Evolutionary conservation across 2,329 filamentous ascomycete genomes (phyloP), one percentile per base, ranked within the genome.

Genomic region (Aspergillus quadrilineatus): DNA sequence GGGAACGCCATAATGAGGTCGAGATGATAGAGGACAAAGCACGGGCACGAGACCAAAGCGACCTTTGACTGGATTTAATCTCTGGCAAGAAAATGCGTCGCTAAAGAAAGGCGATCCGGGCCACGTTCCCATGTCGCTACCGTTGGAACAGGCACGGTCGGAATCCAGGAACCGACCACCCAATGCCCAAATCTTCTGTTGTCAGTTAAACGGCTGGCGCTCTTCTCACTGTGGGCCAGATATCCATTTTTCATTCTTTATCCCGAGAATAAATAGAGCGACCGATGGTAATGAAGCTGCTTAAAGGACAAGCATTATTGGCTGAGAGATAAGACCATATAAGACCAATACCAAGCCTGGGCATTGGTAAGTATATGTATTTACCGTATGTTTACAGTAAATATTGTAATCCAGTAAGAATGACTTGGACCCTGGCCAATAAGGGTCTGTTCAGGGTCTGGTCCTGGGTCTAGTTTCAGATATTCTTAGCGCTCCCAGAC

Each of bases 251-350:
- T 22, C 22, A 22, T 22, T 22, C 22, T 22, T 22, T 37, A 37
- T 37, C 10, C 34, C 34, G 12, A 37, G 34, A 37, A 37, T 10
- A 37, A 37, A 37, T 37, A 37, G 34, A 14, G 14, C 5, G 14
- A 12, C 10, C 10, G 12, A 14, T 5, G 34, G 14, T 37, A 37
- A 37, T 5, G 12, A 37, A 5, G 34, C 10, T 9, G 4, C 34
- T 14, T 22, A 4, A 9, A 49, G 10, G 5, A 58, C 49, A 60
- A 60, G 58, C 58, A 60, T 60, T 55, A 60, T 60, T 60, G 55
- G 58, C 55, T 58, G 48, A 56, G 43, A 46, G 39, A 53, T 37
- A 60, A 58, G 49, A 51, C 49, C 30, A 26, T 36, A 14, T 46
- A 60, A 57, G 50, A 53, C 30, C 3, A 14, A 14, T 26, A 29